Conservation (phyloP, 805 yeast species). For the Blastobotrys peoriensis region DNA sequence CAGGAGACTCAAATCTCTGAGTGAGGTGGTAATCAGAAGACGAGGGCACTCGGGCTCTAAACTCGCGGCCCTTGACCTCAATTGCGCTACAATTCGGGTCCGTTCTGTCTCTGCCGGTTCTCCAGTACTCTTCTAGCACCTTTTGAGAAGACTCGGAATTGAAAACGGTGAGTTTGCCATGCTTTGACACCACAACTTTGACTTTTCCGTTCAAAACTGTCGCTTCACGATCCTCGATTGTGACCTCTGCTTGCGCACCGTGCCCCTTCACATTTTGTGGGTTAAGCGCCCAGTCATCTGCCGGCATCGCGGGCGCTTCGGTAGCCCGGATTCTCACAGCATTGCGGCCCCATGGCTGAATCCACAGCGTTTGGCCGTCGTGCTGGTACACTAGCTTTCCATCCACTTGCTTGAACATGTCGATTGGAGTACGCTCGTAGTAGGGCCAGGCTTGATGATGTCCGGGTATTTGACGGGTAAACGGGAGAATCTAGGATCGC, state of each 20-base stretch:
- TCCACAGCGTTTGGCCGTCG: conserved; percentile 16
- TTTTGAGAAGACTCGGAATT: conserved; percentile 11
- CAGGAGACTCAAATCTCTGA: conserved; percentile 12
- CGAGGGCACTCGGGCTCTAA: conserved; percentile 10
- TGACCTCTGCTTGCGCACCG: not conserved
- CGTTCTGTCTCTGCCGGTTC: conserved; percentile 13
- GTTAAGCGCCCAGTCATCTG: conserved; percentile 15
- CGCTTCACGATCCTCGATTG: not conserved
- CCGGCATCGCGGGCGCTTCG: conserved; percentile 5
- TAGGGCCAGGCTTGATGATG: too few relatives aligned
- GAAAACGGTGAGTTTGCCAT: conserved; percentile 14
- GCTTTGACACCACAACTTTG: conserved; percentile 8
- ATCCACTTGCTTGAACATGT: conserved; percentile 10
- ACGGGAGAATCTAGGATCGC: too few relatives aligned
- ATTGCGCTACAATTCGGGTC: conserved; percentile 18
- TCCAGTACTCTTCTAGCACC: conserved; percentile 15
- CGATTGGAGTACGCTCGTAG: too few relatives aligned
- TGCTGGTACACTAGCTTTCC: conserved; percentile 8
- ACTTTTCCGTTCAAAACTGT: conserved; percentile 13
- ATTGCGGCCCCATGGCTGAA: conserved; percentile 18
- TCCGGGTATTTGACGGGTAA: too few relatives aligned
- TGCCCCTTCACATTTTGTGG: not conserved
- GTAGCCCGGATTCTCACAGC: conserved; percentile 16
- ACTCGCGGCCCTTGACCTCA: conserved; percentile 18
- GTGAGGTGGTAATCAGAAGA: conserved; percentile 13